Base-by-base conservation (phyloP, 495 filamentous ascomycete species). In the Penicillium desertorum region DNA sequence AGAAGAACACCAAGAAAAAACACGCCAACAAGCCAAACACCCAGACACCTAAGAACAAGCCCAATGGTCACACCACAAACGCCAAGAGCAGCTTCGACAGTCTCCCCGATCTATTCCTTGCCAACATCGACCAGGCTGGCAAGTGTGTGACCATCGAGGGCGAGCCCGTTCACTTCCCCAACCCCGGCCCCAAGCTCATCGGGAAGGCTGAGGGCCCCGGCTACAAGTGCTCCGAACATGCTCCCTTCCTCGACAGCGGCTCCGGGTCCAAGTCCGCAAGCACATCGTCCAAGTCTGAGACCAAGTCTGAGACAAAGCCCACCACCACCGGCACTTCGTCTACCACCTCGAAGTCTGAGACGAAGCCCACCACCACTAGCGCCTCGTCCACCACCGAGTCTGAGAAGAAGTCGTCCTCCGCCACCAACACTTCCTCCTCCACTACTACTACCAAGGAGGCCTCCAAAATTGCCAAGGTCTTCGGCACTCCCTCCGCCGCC, bases 101-200 rank as follows among this genome's bases (percentile, higher is more conserved):
- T 36, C 62, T 61, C 30, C 86, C 86, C 0, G 68, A 76, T 7
- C 71, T 88, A 53, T 88, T 86, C 65, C 63, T 79, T 5, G 84
- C 85, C 53, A 88, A 88, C 51, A 70, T 87, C 30, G 64, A 67
- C 9, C 60, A 72, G 43, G 60, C 57, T n/a, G 72, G 73, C 54
- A 57, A 55, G 16, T 70, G 67, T 46, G 60, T 61, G 22, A 73
- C 74, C n/a, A 59, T 61, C 4, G 73, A 74, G 27, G 56, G 59
- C 2, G 44, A 68, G 9, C 44, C 68, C 7, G 67, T 68, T 2
- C 34, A 70, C 51, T 71, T 71, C 65, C 67, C 67, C 36, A 41
- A 54, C 51, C 67, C 67, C 9, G 67, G 67, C 10, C 30, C 61
- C 22, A 62, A 67, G 7, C 58, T 70, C 5, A 12, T 63, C 5